These are phyloP conservation scores for Lachancea mirantina DNA, from an alignment of 805 yeast genomes.

Conservation along the genomic window DNA sequence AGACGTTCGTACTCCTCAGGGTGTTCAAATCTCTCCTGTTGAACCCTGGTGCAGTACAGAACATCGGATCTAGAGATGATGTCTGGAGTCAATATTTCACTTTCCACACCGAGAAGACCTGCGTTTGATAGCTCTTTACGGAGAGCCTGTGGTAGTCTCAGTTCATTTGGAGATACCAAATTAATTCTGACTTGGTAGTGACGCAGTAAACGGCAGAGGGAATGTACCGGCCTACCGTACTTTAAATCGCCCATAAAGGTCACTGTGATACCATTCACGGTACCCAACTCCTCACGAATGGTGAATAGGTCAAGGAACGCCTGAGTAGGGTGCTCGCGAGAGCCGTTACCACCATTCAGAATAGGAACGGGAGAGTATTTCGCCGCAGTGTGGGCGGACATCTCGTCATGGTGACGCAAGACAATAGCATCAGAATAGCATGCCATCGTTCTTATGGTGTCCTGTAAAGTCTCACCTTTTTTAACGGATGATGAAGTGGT, in stretches of 20 bases:
- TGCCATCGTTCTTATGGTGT: conserved; percentile 89
- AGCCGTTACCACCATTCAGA: conserved; percentile 95
- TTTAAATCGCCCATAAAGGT: conserved; percentile 99
- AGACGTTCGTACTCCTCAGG: conserved; percentile 73
- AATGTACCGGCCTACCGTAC: conserved; percentile 98
- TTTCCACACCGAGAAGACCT: conserved; percentile 68
- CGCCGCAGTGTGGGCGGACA: conserved; percentile 89
- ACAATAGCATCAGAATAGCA: conserved; percentile 96
- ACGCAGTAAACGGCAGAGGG: conserved; percentile 80
- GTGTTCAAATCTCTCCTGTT: conserved; percentile 87
- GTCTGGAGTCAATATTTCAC: conserved; percentile 72
- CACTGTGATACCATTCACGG: conserved; percentile 95
- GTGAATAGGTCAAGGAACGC: conserved; percentile 96
- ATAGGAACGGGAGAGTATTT: conserved; percentile 96
- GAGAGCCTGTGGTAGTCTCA: conserved; percentile 71
- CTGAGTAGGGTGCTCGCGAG: conserved; percentile 98
- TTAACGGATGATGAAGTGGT: conserved; percentile 88
- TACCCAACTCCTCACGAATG: conserved; percentile 96
- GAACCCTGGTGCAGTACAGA: conserved; percentile 95
- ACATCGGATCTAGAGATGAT: conserved; percentile 89
- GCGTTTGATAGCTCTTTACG: conserved; percentile 56
- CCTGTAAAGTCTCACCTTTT: conserved; percentile 97
- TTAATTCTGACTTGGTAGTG: conserved; percentile 92
- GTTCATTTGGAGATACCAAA: conserved; percentile 84
- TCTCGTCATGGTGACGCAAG: conserved; percentile 91